Conservation (phyloP, 352 stramenopile genomes). For the Elongisporangium anandrum region DNA sequence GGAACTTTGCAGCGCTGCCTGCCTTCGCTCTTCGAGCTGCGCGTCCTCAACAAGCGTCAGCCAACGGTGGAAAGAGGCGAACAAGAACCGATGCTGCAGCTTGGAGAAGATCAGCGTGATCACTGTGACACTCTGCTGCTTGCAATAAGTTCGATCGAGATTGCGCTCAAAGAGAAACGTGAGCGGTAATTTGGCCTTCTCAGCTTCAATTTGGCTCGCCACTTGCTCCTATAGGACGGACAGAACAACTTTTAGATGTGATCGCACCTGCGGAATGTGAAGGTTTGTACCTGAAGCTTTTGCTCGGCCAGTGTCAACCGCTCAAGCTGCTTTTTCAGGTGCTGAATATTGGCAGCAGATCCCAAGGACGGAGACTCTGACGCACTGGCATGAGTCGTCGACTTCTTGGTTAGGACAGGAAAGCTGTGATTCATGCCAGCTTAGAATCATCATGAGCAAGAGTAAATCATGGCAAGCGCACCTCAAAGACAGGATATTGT, state of each 20-base stretch:
- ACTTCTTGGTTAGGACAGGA: conserved; percentile 10
- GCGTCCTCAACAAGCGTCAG: conserved; percentile 11
- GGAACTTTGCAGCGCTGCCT: conserved; percentile 17
- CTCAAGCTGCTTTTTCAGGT: conserved; percentile 7
- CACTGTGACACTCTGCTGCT: conserved; percentile 38
- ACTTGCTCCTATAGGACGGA: conserved; percentile 25
- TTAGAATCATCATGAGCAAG: not conserved
- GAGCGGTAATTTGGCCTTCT: conserved; percentile 57
- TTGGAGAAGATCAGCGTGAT: conserved; percentile 68
- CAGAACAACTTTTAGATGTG: not conserved
- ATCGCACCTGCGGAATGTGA: not conserved
- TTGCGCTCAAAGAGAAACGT: conserved; percentile 76
- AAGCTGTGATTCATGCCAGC: conserved; percentile 6
- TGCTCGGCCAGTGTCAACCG: conserved; percentile 9
- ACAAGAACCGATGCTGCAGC: conserved; percentile 57
- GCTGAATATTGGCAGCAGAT: not conserved
- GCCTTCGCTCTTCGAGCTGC: conserved; percentile 17
- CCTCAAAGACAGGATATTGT: conserved; percentile 27
- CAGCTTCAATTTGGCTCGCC: conserved; percentile 31
- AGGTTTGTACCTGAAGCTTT: conserved; percentile 3
- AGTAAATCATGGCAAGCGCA: conserved; percentile 4
- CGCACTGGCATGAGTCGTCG: not conserved
- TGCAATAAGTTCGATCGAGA: conserved; percentile 52
- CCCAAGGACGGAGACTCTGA: not conserved
- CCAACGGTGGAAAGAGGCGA: conserved; percentile 42